Evolutionary conservation across 2,329 filamentous ascomycete species (phyloP).

Genomic region (Ophiognomonia clavigignenti-juglandacearum): DNA sequence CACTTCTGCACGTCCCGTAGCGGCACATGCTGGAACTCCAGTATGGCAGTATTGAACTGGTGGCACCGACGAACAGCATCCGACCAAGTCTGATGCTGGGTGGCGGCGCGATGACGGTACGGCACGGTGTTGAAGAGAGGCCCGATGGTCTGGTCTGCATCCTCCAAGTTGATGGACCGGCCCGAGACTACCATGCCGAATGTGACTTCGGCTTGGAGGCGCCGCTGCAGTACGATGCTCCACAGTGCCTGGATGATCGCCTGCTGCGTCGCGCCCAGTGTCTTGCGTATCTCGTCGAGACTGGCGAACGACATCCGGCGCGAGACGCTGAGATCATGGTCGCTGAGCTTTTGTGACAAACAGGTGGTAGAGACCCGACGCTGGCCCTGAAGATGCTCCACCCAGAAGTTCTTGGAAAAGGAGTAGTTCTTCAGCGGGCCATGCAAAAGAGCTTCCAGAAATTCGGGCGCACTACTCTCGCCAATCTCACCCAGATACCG

Average conservation of each 20-base stretch:
- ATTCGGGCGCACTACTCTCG: slow-evolving; percentile 42
- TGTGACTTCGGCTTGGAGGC: slow-evolving; percentile 42
- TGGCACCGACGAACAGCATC: slow-evolving; percentile 62
- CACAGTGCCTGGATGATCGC: slow-evolving; percentile 73
- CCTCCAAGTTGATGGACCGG: slow-evolving; percentile 62
- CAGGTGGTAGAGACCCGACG: slow-evolving; percentile 18
- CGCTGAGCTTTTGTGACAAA: slow-evolving; percentile 11
- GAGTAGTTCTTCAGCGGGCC: slow-evolving; percentile 57
- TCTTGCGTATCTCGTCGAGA: slow-evolving; percentile 49
- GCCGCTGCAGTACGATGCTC: slow-evolving; percentile 55
- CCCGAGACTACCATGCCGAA: slow-evolving; percentile 78
- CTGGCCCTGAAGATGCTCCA: slow-evolving; percentile 41
- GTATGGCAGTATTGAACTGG: slow-evolving; percentile 59
- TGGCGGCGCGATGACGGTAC: slow-evolving; percentile 49
- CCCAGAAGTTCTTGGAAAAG: slow-evolving; percentile 60
- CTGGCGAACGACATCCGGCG: slow-evolving; percentile 31
- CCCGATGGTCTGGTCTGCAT: slow-evolving; percentile 64
- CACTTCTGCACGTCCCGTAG: slow-evolving; percentile 78
- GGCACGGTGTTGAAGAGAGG: slow-evolving; percentile 90
- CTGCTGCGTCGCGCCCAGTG: slow-evolving; percentile 70
- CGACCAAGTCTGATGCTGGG: slow-evolving; percentile 47
- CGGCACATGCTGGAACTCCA: slow-evolving; percentile 74
- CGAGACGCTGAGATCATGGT: slow-evolving; percentile 19
- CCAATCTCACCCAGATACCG: slow-evolving; percentile 18
- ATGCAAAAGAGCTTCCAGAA: slow-evolving; percentile 61